Evolutionary conservation across 257 asterid genomes (phyloP), one percentile per base, ranked within the genome.

Genomic region (Solanum virginianum): DNA sequence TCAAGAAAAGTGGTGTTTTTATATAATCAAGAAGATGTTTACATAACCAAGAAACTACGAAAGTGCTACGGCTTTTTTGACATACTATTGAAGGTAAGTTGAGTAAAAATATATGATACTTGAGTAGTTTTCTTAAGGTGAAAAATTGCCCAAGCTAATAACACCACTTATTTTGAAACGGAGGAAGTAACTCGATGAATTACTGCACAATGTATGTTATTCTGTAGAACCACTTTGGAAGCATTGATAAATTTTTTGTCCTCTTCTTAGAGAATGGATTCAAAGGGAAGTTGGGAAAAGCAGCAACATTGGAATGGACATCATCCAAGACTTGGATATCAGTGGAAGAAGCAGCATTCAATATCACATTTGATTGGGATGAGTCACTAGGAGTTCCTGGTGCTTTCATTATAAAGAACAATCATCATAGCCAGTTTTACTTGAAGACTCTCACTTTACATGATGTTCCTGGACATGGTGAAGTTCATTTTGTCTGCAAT

Each of bases 221-320:
- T 77, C 49, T 82, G 41, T n/a, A 32, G 66, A 71, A 80, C 66
- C 74, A 63, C 68, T 16, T 15, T 79, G 85, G 13, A 66, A 51
- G 39, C 51, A 26, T 22, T 41, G 41, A 65, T 41, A 70, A 65
- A 7, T 26, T 65, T 65, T 10, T 26, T 15, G 36, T 62, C 49
- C 55, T 7, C 10, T 26, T 39, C 32, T 11, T 22, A 92, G 98
- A 16, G 26, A 86, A 90, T 69, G 90, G 84, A 79, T 75, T 62
- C 10, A 92, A 85, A 89, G 99, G 99, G 84, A 96, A 92, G 86
- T 85, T 93, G n/a, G 98, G 99, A 41, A 93, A 93, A 63, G 88
- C 87, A 80, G 91, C 95, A 13, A 81, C 81, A 75, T 70, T 96
- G 91, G 94, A 90, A 4, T 94, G 98, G 98, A 63, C 90, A 4